Percentiles rank a stretch among this genome's conserved stretches.
phyloP scores from a whole-genome alignment of 345 rosid species.

The Carallia pectinifolia region DNA sequence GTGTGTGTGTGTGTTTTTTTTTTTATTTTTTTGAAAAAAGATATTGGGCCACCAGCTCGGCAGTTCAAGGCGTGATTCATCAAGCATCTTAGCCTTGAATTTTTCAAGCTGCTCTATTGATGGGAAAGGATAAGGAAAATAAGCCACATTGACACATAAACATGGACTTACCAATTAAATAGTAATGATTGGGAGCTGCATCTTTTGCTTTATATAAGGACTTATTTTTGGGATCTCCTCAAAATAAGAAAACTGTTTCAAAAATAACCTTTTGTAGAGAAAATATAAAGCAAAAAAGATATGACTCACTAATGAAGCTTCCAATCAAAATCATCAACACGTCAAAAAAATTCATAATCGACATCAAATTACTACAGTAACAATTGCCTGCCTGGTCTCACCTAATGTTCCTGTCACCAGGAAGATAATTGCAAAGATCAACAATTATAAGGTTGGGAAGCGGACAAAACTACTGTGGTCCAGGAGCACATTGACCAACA shows the following conservation, averaged over 20 bases:
- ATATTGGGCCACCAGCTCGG: too few relatives aligned
- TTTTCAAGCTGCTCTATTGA: too few relatives aligned
- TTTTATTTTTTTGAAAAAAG: background rate
- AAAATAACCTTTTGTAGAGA: too few relatives aligned
- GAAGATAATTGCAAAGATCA: constrained; percentile 2
- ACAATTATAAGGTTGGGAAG: constrained; percentile 7
- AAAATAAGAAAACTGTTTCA: too few relatives aligned
- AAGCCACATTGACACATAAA: background rate
- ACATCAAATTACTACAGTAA: constrained; percentile 29
- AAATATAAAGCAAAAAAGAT: too few relatives aligned
- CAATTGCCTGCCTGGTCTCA: constrained; percentile 20
- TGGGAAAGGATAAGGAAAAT: background rate
- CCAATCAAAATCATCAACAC: constrained; percentile 4
- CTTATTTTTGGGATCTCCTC: too few relatives aligned
- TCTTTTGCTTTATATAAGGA: too few relatives aligned
- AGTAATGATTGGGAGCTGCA: too few relatives aligned
- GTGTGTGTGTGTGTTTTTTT: background rate
- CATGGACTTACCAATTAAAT: background rate
- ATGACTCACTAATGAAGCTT: too few relatives aligned
- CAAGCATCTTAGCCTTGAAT: too few relatives aligned
- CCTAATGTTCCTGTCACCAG: constrained; percentile 18
- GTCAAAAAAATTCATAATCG: background rate
- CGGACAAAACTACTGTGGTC: constrained; percentile 9
- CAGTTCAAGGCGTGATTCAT: too few relatives aligned
- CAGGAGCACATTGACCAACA: constrained; percentile 18